phyloP scores from a whole-genome alignment of 2,329 filamentous ascomycete species.

The Alternaria brassicicola region DNA sequence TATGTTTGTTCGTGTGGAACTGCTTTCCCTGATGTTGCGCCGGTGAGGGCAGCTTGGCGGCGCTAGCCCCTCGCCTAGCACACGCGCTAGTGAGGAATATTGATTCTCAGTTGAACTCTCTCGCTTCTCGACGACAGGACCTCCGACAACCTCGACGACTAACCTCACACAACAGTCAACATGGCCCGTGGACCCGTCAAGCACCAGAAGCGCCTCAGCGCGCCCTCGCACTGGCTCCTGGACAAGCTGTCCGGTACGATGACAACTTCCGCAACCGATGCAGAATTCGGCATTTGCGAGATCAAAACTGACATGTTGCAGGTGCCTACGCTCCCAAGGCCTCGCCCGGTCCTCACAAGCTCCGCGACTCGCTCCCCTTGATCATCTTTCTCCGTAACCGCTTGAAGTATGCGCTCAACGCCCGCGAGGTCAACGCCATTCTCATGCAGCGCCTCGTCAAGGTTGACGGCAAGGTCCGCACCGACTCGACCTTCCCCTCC shows the following conservation, averaged over 20 bases:
- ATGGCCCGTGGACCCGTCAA: constrained; percentile 83
- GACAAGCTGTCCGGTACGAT: constrained; percentile 90
- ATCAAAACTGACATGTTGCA: constrained; percentile 29
- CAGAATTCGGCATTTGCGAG: constrained; percentile 7
- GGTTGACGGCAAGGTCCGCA: constrained; percentile 99
- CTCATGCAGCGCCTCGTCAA: constrained; percentile 99
- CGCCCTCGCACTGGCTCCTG: constrained; percentile 99
- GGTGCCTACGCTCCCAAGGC: constrained; percentile 67
- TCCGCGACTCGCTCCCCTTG: constrained; percentile 97
- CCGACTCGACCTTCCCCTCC: constrained; percentile 94
- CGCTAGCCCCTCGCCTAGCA: constrained; percentile 14
- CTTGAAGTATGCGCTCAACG: constrained; percentile 99
- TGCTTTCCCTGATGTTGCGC: neutral
- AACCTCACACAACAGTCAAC: constrained; percentile 54
- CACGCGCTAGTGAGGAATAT: constrained; percentile 19
- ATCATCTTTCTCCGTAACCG: constrained; percentile 83
- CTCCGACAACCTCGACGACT: constrained; percentile 44
- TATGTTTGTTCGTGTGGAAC: neutral
- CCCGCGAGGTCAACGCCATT: constrained; percentile 95
- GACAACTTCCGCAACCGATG: constrained; percentile 58
- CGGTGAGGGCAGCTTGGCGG: neutral
- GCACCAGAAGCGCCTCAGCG: constrained; percentile 99
- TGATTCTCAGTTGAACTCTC: constrained; percentile 16
- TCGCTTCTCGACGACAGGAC: constrained; percentile 28
- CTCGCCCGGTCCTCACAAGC: constrained; percentile 94